phyloP scores from a whole-genome alignment of 768 basidiomycete genomes.

The Galerina sulciceps region DNA sequence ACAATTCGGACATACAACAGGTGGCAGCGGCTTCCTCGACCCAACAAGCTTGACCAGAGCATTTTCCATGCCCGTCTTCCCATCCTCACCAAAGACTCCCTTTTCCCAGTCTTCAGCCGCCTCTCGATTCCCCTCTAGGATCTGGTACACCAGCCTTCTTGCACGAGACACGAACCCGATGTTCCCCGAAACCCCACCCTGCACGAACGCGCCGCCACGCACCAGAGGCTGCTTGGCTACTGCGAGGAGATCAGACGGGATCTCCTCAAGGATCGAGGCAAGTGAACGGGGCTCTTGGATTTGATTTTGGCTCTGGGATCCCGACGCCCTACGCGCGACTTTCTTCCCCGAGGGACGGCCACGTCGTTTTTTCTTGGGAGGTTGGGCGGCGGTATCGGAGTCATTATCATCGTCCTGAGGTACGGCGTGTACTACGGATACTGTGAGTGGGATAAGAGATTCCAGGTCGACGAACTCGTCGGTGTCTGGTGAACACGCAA shows the following conservation, averaged over 20 bases:
- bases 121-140: conserved; percentile 12
- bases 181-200: conserved; percentile 57
- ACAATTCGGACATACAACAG: conserved; percentile 48
- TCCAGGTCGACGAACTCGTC: conserved; percentile 29
- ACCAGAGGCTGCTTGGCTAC: conserved; percentile 59
- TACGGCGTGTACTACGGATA: neutral
- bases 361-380: conserved; percentile 13
- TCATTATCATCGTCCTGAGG: conserved; percentile 4
- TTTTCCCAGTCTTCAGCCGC: conserved; percentile 49
- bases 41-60: conserved; percentile 23
- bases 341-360: conserved; percentile 1
- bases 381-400: conserved; percentile 9
- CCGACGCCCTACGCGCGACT: neutral
- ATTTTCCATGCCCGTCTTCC: conserved; percentile 9
- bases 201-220: conserved; percentile 40
- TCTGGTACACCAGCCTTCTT: conserved; percentile 47
- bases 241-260: conserved; percentile 43
- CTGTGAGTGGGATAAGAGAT: conserved; percentile 18
- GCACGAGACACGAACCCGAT: conserved; percentile 49
- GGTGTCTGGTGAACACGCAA: conserved; percentile 42
- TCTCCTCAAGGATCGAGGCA: conserved; percentile 5
- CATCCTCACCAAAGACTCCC: conserved; percentile 21
- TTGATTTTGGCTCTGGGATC: neutral
- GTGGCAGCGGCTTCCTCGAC: conserved; percentile 25
- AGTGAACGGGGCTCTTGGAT: conserved; percentile 5